Evolutionary conservation across 2,329 filamentous ascomycete genomes (phyloP), one percentile per base, ranked within the genome.

Genomic region (Lizonia empirigonia): DNA sequence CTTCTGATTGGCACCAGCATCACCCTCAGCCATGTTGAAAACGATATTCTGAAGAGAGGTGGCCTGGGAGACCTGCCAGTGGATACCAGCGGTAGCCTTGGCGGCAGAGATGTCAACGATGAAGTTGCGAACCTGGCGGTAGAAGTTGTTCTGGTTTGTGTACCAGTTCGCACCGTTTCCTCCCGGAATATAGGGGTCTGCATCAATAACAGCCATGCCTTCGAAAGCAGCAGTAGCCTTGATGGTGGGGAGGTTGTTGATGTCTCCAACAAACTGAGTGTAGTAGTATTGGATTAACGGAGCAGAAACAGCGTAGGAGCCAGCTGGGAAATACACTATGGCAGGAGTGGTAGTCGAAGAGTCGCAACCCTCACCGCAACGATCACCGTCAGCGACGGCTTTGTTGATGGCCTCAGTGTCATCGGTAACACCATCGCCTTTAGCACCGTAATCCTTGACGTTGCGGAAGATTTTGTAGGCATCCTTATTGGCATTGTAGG

Each of bases 241-340:
- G 73, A 97, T 80, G 0, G 86, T 87, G 0, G 93, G 91, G 12
- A 87, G 74, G 56, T 82, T 79, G 64, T 83, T 69, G 39, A 87
- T 85, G 77, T 97, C 91, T 50, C 93, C 93, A 27, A 97, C 80
- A 55, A 97, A 84, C 72, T 97, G 91, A 8, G 92, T 96, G 78
- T 96, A 96, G 80, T 97, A 97, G 74, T 87, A 88, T 71, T 91
- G 88, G 42, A 91, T 76, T 60, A 97, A 84, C 18, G 93, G 90
- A 65, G 80, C 82, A 69, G 85, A 90, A 63, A 97, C 86, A 15
- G 89, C 68, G 69, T 97, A 97, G 49, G 86, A 95, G 59, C 93
- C 92, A 9, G 90, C 80, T 30, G 91, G 92, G 78, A 97, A 96
- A 79, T 96, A 97, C 44, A 97, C 85, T 12, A 97, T 78, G 20